Base-by-base conservation (phyloP, 2,329 filamentous ascomycete species). In the Neofusicoccum cordaticola region DNA sequence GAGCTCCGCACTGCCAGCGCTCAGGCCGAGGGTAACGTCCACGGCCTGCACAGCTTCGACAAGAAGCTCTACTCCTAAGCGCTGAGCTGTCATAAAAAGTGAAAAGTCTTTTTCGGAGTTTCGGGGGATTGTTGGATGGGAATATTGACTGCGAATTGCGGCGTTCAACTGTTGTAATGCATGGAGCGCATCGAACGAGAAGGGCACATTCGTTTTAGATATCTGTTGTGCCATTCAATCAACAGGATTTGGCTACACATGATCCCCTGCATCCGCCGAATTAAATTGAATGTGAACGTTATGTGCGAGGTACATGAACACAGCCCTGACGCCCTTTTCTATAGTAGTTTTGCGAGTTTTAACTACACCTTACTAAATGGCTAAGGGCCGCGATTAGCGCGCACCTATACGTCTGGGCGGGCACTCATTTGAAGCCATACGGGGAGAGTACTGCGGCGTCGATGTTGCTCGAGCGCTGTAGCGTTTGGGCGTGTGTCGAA, bases 1-100 rank as follows among this genome's bases (percentile, higher is more conserved):
- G 95, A 99, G 84, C 85, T 98, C 74, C 86, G 95, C 72, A 98
- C 93, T 67, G 90, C 93, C 66, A 97, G 93, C 79, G 95, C 95
- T 58, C 93, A 97, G 86, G 86, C 96, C 66, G 95, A 99, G 84
- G 95, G 95, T 69, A 95, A 94, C 76, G 93, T 99, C 67, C 96
- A 98, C 82, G 87, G 88, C 66, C 93, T 99, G 85, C 93, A 98
- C 84, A 94, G 92, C 77, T 98, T 96, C 78, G 95, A 98, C 85
- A 99, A 99, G 90, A 99, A 98, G 87, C 90, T 99, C 71, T 99
- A 96, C 81, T 92, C 93, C 73, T 97, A 88, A 35, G 35, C 15
- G 34, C 34, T 6, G 61, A 53, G 56, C n/a, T 22, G 42, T 47
- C 52, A 1, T 31, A 15, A 42, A 64, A 64, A 50, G 15, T 50